phyloP scores from a whole-genome alignment of 345 rosid genomes.

The Brassica carinata region DNA sequence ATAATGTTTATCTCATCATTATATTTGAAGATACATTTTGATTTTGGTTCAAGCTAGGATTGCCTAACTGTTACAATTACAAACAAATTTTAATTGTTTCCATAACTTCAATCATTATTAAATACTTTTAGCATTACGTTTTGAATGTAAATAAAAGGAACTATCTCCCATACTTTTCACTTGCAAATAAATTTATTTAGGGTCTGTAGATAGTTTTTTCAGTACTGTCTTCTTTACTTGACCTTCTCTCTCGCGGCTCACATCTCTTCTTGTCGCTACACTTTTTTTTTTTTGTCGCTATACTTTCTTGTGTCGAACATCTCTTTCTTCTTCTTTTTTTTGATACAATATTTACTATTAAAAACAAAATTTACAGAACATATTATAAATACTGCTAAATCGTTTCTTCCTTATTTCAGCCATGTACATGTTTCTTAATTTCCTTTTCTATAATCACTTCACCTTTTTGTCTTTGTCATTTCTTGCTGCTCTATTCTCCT shows the following conservation, averaged over 20 bases:
- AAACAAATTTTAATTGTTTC: conserved; percentile 16
- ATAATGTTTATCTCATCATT: conserved; percentile 10
- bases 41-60: conserved; percentile 25
- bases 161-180: not conserved
- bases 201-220: not conserved
- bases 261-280: not conserved
- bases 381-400: not conserved
- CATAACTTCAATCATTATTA: conserved; percentile 1
- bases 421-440: not conserved
- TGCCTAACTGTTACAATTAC: conserved; percentile 6
- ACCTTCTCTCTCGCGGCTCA: not conserved
- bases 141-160: not conserved
- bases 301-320: not conserved
- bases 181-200: not conserved
- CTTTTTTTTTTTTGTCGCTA: not conserved
- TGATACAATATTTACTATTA: not conserved
- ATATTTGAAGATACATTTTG: conserved; percentile 31
- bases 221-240: not conserved
- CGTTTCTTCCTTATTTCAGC: not conserved
- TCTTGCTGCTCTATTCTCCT: not conserved
- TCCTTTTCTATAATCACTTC: not conserved
- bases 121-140: conserved; percentile 6
- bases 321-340: not conserved
- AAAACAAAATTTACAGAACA: not conserved
- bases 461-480: not conserved